Base-by-base conservation (phyloP, 164 flowering plant species). In the Umbellularia californica region DNA sequence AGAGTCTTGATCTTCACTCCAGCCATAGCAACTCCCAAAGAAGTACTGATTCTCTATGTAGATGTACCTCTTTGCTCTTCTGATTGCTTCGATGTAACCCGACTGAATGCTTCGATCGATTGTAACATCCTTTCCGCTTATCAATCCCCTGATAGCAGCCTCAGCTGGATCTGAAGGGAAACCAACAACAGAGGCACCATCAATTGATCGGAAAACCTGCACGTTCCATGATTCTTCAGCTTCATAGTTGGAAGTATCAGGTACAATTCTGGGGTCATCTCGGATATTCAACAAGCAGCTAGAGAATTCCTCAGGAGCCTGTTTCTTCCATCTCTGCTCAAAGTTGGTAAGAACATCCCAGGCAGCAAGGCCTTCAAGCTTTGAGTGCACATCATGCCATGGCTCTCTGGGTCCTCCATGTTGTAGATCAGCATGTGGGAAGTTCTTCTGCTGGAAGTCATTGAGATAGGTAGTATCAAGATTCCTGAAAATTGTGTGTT, bases 351-450 rank as follows among this genome's bases (percentile, higher is more conserved):
- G 50, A 28, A 91, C 90, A 84, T 91, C 95, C 95, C 93, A 91
- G 10, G 95, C 93, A 20, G 85, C 77, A 58, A 90, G 89, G 33
- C 95, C 95, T 78, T 91, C 95, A 0, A 91, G 79, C 41, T 76
- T 71, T 68, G 90, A 87, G 52, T 91, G 95, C 64, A 86, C 83
- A 74, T 91, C 95, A 75, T 91, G 95, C 95, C 95, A 89, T 1
- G 95, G 95, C 81, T 91, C 95, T 51, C 95, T 82, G 17, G 93
- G 95, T 24, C 95, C 95, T 5, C 95, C 95, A 74, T 87, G 88
- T 12, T 3, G 58, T 51, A 89, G 84, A 2, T 87, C 82, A 33
- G 92, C 72, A 27, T 86, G 87, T 13, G 82, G 24, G 58, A 91
- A 91, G 70, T 87, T 89, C 0, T 90, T 90, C 82, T 91, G 95